Evolutionary conservation across 768 basidiomycete genomes (phyloP).

Genomic region (Baorangia bicolor): DNA sequence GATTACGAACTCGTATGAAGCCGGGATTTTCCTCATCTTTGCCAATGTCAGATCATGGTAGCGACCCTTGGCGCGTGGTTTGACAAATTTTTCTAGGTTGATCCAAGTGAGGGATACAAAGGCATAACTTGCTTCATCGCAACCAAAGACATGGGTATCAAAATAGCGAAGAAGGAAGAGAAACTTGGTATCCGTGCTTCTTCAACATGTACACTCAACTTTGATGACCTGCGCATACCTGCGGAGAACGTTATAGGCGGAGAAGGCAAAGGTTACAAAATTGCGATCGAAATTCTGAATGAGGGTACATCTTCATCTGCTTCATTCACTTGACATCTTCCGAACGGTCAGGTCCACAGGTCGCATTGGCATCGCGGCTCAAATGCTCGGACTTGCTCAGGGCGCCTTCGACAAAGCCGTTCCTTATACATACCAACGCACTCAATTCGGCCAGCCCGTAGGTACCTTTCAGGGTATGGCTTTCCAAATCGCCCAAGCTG

Average conservation of each 20-base stretch:
- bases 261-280: slow-evolving; percentile 91
- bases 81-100: slow-evolving; percentile 45
- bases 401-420: slow-evolving; percentile 95
- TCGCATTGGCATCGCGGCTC: slow-evolving; percentile 96
- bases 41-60: slow-evolving; percentile 69
- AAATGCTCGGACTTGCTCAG: slow-evolving; percentile 98
- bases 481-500: slow-evolving; percentile 90
- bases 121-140: slow-evolving; percentile 98
- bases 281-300: slow-evolving; percentile 95
- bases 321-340: background rate
- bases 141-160: slow-evolving; percentile 93
- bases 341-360: slow-evolving; percentile 36
- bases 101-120: slow-evolving; percentile 95
- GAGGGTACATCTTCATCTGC: slow-evolving; percentile 54
- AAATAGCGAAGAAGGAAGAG: slow-evolving; percentile 98
- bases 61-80: background rate
- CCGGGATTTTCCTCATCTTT: slow-evolving; percentile 90
- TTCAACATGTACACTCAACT: slow-evolving; percentile 91
- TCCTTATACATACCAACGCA: slow-evolving; percentile 91
- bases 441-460: slow-evolving; percentile 91
- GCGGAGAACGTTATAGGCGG: slow-evolving; percentile 90
- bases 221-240: slow-evolving; percentile 88
- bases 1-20: slow-evolving; percentile 95
- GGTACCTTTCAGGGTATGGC: slow-evolving; percentile 97
- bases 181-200: slow-evolving; percentile 97